Evolutionary conservation across 345 rosid species (phyloP), one percentile per base, ranked within the genome.

Genomic region (Euphorbia pulcherrima): DNA sequence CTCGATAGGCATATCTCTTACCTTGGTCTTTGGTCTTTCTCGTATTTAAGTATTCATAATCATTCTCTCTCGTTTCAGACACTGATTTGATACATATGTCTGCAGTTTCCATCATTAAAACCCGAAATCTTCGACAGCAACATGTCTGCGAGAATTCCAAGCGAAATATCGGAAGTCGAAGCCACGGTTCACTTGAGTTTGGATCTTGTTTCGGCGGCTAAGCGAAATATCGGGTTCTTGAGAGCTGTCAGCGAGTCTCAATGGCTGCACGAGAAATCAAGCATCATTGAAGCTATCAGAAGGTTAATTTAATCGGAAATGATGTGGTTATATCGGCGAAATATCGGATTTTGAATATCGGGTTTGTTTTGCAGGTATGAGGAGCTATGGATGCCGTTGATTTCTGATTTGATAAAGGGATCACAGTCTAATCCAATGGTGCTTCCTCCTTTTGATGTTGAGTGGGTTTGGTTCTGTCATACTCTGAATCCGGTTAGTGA

Each of bases 391-490:
- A 87, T 92, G 97, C 98, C 97, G 79, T 78, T 92, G 86, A 78
- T 88, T 71, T 78, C 85, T 78, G 93, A 87, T 85, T 80, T 87
- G 73, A 82, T 81, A 74, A 86, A 71, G 80, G 89, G 86, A 68
- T 67, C 83, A 35, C 72, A 2, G 37, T 33, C 76, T 67, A 84
- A 92, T 62, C 88, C 93, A 0, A 70, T 87, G 81, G 67, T 92
- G 50, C 85, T 92, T 37, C 94, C 98, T 75, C 98, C 98, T 30
- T 56, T 92, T 48, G 98, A 92, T 85, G 62, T 92, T 65, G 97
- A 90, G 79, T 92, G 98, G 97, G 89, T 92, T 78, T 92, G 97
- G 97, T 87, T 90, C 76, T 92, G 96, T 69, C 98, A 92, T 71
- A 74, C 90, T 26, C 82, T 92, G 84, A 90, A 92, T 73, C 89